Conservation (phyloP, 1,284 basidiomycete species). For the Pulveroboletus ridleyi region DNA sequence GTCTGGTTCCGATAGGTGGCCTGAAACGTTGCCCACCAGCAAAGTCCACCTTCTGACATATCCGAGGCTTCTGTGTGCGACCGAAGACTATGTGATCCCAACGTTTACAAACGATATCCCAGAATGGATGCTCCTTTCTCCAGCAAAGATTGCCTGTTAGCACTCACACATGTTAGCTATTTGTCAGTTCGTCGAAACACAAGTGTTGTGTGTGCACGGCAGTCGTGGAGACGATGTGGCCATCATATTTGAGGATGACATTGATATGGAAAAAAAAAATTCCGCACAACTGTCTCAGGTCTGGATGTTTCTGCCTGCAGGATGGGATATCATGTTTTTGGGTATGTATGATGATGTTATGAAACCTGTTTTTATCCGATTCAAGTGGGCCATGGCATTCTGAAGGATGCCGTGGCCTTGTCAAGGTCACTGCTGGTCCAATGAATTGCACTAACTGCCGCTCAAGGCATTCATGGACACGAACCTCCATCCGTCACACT, state of each 20-base stretch:
- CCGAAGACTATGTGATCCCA: no score
- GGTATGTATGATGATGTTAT: conserved; percentile 47
- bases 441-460: conserved; percentile 53
- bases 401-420: conserved; percentile 8
- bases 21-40: conserved; percentile 10
- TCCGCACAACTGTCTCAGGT: conserved; percentile 37
- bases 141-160: no score
- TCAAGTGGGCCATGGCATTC: neutral
- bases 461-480: conserved; percentile 26
- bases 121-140: no score
- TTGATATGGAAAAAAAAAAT: no score
- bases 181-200: no score
- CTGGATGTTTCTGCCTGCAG: conserved; percentile 61
- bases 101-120: no score
- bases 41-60: neutral
- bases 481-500: conserved; percentile 57
- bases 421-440: conserved; percentile 76
- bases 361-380: neutral
- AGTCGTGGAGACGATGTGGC: no score
- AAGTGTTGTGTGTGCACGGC: no score
- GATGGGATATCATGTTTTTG: conserved; percentile 82
- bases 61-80: no score
- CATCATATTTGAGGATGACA: no score
- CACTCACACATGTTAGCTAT: no score
- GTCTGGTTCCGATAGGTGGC: conserved; percentile 45